Base-by-base conservation (phyloP, 2,329 filamentous ascomycete genomes). In the Fusarium albosuccineum region DNA sequence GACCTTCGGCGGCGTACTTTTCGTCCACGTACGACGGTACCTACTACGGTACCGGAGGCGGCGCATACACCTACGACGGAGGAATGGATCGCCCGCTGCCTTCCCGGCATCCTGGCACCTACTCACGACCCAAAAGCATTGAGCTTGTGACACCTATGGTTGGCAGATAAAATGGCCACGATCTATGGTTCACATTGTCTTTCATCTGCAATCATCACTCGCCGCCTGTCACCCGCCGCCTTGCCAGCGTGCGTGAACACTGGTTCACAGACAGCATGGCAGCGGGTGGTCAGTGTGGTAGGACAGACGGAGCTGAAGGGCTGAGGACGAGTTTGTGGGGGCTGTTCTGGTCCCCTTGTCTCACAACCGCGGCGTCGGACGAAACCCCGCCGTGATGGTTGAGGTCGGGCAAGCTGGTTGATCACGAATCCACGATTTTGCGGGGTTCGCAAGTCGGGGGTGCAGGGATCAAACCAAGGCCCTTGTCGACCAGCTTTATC, bases 141-240 rank as follows among this genome's bases (percentile, higher is more conserved):
- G 87, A 90, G 77, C 81, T 90, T 22, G 86, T 90, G 44, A 89
- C 87, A 51, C 87, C 88, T 34, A 83, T 88, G 76, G 74, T 86
- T 68, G 81, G 84, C 53, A 82, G 84, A 70, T 88, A 70, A 75
- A 57, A 33, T 52, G 57, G 56, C 41, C 33, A 39, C 40, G 41
- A 33, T 40, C 57, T 40, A 52, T 56, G 53, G n/a, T 29, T 53
- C 41, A 41, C 27, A 13, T 22, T 30, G 17, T 27, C 9, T 36
- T 41, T 40, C 30, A 45, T 27, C 29, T 29, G 29, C 30, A 22
- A 41, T 27, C 29, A 41, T 46, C 42, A 53, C 22, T 52, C 49
- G 29, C 14, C 34, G 37, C 13, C 53, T 57, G 39, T 53, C 40
- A 50, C 46, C 27, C 30, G 40, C 36, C 33, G 37, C 48, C 54